Evolutionary conservation across 129 eudicot species (phyloP).

Genomic region (Artemisia tridentata): DNA sequence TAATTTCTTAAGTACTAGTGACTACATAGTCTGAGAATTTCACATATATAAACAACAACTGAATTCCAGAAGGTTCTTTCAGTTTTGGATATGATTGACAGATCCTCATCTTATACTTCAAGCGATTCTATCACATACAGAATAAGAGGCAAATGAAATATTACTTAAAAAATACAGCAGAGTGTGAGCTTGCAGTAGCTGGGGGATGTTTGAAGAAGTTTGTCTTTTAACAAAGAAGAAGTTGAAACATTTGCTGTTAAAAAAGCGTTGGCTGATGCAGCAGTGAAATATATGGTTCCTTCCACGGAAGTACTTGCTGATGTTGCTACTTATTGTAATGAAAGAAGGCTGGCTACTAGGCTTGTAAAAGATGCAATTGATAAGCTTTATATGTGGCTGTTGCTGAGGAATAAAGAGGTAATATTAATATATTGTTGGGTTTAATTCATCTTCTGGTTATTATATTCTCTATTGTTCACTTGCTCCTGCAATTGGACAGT

Average conservation of each 20-base stretch:
- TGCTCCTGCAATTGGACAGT: not conserved
- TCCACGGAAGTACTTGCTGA: slow-evolving; percentile 49
- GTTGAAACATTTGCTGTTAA: slow-evolving; percentile 49
- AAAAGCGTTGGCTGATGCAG: slow-evolving; percentile 56
- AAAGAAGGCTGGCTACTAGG: slow-evolving; percentile 64
- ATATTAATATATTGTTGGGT: slow-evolving; percentile 2
- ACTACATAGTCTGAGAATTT: too few species aligned
- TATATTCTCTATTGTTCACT: not conserved
- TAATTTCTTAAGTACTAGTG: too few species aligned
- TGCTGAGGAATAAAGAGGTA: slow-evolving; percentile 81
- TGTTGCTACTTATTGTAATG: slow-evolving; percentile 80
- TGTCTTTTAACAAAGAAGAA: slow-evolving; percentile 44
- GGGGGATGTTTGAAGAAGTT: too few species aligned
- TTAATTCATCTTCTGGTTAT: not conserved
- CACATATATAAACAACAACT: too few species aligned
- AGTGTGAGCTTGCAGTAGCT: too few species aligned
- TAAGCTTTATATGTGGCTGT: slow-evolving; percentile 75
- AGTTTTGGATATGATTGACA: too few species aligned
- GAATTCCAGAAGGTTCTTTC: too few species aligned
- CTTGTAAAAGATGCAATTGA: slow-evolving; percentile 78
- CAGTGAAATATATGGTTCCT: slow-evolving; percentile 50
- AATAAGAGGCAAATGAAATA: too few species aligned
- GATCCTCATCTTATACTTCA: too few species aligned
- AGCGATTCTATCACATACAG: too few species aligned
- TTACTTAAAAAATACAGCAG: too few species aligned